Base-by-base conservation (phyloP, 805 yeast genomes). In the Brettanomyces bruxellensis region DNA sequence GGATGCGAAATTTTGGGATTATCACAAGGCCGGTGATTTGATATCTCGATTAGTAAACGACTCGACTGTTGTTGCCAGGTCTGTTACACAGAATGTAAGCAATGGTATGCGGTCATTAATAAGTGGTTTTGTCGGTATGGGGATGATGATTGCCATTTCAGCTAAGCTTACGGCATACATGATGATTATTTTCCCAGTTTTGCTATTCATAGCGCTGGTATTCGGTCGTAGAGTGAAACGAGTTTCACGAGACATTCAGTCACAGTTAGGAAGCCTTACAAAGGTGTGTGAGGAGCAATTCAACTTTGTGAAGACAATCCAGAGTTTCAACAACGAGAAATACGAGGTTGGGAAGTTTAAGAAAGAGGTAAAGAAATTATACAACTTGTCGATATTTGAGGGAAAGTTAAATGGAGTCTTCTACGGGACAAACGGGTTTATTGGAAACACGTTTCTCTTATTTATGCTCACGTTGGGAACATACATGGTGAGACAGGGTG, bases 201-300 rank as follows among this genome's bases (percentile, higher is more conserved):
- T 90, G 40, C 80, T 87, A 40, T 66, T 80, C 7, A 83, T 88
- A 72, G 87, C 95, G 0, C 67, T 84, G 56, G 73, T 86, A 34
- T 91, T 90, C 61, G 98, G 98, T 49, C 75, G 81, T 47, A 72
- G 79, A 52, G 84, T 91, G 40, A 81, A 95, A 51, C 70, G 70
- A 41, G 70, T 91, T 23, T 83, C 96, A 2, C 75, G 84, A 47
- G 74, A 75, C 43, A 78, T 90, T 41, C 98, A 91, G 64, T 83
- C 82, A 47, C 86, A 88, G 44, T 73, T 91, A 46, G 98, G 98
- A 40, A 76, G 74, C 6, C 70, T 93, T 58, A 87, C 97, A 1
- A 87, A 88, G 59, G 95, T 86, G 9, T 82, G 95, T 6, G 98
- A 91, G 58, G 97, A 91, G 56, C 90, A 93, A 53, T 75, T 91